Percentiles rank a stretch among this genome's conserved stretches.
phyloP scores from a whole-genome alignment of 31 red algal species.

The Asparagopsis taxiformis region DNA sequence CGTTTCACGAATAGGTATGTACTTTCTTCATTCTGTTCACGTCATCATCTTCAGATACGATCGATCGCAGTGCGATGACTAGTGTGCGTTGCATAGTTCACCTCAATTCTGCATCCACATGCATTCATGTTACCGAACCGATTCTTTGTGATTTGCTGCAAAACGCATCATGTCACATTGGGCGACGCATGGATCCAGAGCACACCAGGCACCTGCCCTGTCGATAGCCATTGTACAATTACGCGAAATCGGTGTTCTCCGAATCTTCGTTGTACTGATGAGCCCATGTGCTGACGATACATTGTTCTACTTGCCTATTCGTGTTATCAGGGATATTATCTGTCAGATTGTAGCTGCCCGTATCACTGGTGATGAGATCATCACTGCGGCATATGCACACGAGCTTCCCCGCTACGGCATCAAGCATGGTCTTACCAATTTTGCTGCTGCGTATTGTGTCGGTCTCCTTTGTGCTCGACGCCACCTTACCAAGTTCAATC shows the following conservation, averaged over 20 bases:
- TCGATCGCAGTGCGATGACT: too few species aligned
- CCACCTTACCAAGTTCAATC: conserved; percentile 78
- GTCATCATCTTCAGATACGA: too few species aligned
- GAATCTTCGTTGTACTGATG: conserved; percentile 33
- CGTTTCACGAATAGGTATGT: conserved; percentile 95
- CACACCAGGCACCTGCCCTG: too few species aligned
- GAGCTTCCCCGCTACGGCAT: conserved; percentile 97
- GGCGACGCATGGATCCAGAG: too few species aligned
- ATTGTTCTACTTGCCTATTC: conserved; percentile 8
- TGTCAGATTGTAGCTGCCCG: conserved; percentile 91
- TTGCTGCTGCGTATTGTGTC: conserved; percentile 93
- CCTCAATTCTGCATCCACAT: too few species aligned
- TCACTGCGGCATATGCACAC: conserved; percentile 93
- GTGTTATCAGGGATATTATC: conserved; percentile 77
- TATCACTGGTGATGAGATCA: conserved; percentile 86
- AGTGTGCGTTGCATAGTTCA: too few species aligned
- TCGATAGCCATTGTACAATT: conserved; percentile 33
- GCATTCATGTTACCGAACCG: too few species aligned
- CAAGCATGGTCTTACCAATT: conserved; percentile 97
- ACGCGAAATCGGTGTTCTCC: conserved; percentile 21
- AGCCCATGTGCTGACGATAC: conserved; percentile 8
- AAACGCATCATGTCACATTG: too few species aligned
- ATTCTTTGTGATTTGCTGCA: too few species aligned
- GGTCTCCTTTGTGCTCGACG: conserved; percentile 91
- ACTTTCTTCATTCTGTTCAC: too few species aligned